Percentiles rank a stretch among this genome's conserved stretches.
Evolutionary conservation across 345 rosid genomes (phyloP).

Genomic region (Brassica carinata): DNA sequence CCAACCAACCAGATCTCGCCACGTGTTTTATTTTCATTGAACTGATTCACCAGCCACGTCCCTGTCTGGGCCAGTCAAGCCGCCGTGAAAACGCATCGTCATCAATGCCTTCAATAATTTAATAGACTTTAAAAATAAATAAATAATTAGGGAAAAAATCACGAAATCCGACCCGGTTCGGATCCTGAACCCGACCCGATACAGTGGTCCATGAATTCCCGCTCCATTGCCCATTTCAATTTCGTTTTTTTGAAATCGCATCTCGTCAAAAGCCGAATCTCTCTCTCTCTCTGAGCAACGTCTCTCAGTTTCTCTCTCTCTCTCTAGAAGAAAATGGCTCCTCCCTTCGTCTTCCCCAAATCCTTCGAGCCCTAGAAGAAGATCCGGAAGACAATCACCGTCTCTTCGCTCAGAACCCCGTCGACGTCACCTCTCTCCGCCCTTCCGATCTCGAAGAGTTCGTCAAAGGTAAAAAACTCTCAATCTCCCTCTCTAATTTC

Average conservation of each 20-base stretch:
- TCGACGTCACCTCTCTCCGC: constrained; percentile 60
- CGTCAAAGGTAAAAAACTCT: constrained; percentile 68
- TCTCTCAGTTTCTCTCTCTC: constrained; percentile 38
- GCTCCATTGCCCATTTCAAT: constrained; percentile 33
- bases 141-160: too few relatives aligned
- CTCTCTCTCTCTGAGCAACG: constrained; percentile 28
- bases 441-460: constrained; percentile 78
- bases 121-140: not conserved
- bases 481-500: not conserved
- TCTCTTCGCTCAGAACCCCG: constrained; percentile 56
- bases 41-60: constrained; percentile 2
- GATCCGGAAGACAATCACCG: constrained; percentile 51
- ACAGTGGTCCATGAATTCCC: constrained; percentile 17
- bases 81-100: constrained; percentile 21
- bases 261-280: not conserved
- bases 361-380: constrained; percentile 67
- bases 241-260: constrained; percentile 37
- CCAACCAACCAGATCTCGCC: not conserved
- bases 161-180: constrained; percentile 23
- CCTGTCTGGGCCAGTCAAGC: constrained; percentile 14
- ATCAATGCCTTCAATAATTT: not conserved
- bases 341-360: constrained; percentile 75
- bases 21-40: constrained; percentile 11
- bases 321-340: constrained; percentile 60
- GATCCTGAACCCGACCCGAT: constrained; percentile 15